These are phyloP conservation scores for Diddensiella transvaalensis DNA, from an alignment of 805 yeast species.

Conservation along the genomic window DNA sequence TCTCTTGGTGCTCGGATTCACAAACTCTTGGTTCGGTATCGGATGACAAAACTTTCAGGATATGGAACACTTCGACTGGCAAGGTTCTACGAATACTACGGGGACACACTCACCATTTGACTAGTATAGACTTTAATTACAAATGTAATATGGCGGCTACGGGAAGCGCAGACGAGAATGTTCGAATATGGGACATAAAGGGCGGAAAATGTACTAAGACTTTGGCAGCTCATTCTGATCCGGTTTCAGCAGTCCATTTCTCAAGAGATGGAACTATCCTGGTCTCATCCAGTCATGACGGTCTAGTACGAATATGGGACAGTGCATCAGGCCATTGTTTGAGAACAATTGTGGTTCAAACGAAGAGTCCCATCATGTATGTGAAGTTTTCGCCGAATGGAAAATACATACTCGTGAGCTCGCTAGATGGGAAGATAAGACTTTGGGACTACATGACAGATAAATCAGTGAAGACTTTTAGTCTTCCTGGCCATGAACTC, in stretches of 20 bases:
- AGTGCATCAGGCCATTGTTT: conserved; percentile 86
- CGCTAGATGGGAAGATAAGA: conserved; percentile 73
- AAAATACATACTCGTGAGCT: conserved; percentile 68
- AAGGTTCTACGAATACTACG: conserved; percentile 41
- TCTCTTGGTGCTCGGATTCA: conserved; percentile 76
- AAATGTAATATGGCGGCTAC: conserved; percentile 77
- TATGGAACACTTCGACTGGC: conserved; percentile 59
- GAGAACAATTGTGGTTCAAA: conserved; percentile 80
- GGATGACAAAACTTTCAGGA: conserved; percentile 74
- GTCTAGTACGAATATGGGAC: conserved; percentile 84
- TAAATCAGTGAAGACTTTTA: conserved; percentile 70
- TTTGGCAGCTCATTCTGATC: conserved; percentile 88
- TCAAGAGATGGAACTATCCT: conserved; percentile 78
- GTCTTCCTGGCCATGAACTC: conserved; percentile 31
- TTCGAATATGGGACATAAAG: conserved; percentile 82
- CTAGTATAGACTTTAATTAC: conserved; percentile 61
- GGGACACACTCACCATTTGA: conserved; percentile 85
- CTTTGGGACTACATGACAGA: conserved; percentile 86
- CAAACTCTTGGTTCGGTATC: conserved; percentile 75
- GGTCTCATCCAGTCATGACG: conserved; percentile 86
- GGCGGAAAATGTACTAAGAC: conserved; percentile 70
- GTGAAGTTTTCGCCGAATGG: conserved; percentile 80
- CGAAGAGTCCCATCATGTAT: conserved; percentile 70
- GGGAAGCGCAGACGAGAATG: conserved; percentile 87
- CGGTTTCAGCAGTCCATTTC: conserved; percentile 72